These are phyloP conservation scores for Exophiala spinifera DNA, from an alignment of 2,329 filamentous ascomycete species.

Conservation along the genomic window DNA sequence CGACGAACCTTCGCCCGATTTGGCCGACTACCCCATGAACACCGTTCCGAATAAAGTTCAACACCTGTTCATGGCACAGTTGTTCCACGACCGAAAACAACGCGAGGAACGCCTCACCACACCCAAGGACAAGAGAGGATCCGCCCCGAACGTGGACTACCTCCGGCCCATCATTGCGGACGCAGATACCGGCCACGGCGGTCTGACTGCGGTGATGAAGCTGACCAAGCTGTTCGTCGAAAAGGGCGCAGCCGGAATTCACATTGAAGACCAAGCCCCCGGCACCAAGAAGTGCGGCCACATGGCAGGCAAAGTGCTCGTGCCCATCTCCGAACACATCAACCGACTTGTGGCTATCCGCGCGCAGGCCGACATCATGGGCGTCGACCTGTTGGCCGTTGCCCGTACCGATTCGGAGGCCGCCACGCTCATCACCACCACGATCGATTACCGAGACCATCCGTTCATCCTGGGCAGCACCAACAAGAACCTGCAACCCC, in stretches of 20 bases:
- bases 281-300: slow-evolving; percentile 99
- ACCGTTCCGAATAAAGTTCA: slow-evolving; percentile 98
- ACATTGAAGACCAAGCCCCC: slow-evolving; percentile 97
- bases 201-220: slow-evolving; percentile 98
- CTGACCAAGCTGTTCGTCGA: slow-evolving; percentile 97
- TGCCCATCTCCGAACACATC: slow-evolving; percentile 96
- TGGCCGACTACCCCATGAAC: slow-evolving; percentile 96
- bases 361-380: slow-evolving; percentile 98
- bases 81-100: slow-evolving; percentile 99
- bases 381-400: slow-evolving; percentile 82
- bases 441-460: slow-evolving; percentile 94
- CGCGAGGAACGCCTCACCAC: slow-evolving; percentile 84
- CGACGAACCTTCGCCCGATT: slow-evolving; percentile 93
- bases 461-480: slow-evolving; percentile 87
- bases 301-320: slow-evolving; percentile 97
- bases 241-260: slow-evolving; percentile 93
- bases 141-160: slow-evolving; percentile 81
- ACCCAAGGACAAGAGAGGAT: slow-evolving; percentile 68
- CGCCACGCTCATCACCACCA: slow-evolving; percentile 92
- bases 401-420: slow-evolving; percentile 97
- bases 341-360: slow-evolving; percentile 95
- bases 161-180: slow-evolving; percentile 94
- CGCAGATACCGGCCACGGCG: slow-evolving; percentile 94
- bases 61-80: slow-evolving; percentile 95
- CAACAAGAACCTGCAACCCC: slow-evolving; percentile 76